Evolutionary conservation across 441 rosid genomes (phyloP).

Genomic region (Pelargonium exstipulatum): DNA sequence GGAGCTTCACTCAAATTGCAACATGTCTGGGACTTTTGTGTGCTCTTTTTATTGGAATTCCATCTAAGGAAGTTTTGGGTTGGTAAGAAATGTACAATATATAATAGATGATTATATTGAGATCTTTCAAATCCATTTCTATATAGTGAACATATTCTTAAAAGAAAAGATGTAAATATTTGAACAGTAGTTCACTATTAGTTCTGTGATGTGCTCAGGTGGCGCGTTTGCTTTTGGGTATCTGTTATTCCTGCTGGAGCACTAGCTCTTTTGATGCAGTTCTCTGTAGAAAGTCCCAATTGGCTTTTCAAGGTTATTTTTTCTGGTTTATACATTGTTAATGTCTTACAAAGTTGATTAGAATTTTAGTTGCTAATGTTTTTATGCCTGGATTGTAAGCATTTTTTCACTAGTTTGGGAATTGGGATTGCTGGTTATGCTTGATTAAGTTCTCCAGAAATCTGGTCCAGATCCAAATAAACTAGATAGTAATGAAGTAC

Average conservation of each 20-base stretch:
- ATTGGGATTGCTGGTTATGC: background rate
- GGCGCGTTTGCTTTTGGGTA: conserved; percentile 90
- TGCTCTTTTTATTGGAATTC: conserved; percentile 72
- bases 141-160: background rate
- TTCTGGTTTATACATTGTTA: conserved; percentile 14
- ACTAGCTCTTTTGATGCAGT: conserved; percentile 64
- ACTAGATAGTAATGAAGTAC: too few relatives aligned
- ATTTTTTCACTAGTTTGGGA: conserved; percentile 2
- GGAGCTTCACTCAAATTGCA: conserved; percentile 92
- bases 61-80: conserved; percentile 60
- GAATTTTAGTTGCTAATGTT: background rate
- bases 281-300: conserved; percentile 87
- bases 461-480: background rate
- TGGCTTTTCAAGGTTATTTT: conserved; percentile 86
- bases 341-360: conserved; percentile 3
- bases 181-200: background rate
- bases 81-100: conserved; percentile 52
- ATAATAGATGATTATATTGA: conserved; percentile 13
- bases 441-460: background rate
- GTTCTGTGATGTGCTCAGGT: conserved; percentile 43
- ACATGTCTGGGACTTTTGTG: conserved; percentile 80
- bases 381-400: conserved; percentile 9
- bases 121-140: conserved; percentile 7
- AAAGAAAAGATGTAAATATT: background rate
- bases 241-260: conserved; percentile 76